Evolutionary conservation across 495 filamentous ascomycete genomes (phyloP).

Genomic region (Filosporella fistucella): DNA sequence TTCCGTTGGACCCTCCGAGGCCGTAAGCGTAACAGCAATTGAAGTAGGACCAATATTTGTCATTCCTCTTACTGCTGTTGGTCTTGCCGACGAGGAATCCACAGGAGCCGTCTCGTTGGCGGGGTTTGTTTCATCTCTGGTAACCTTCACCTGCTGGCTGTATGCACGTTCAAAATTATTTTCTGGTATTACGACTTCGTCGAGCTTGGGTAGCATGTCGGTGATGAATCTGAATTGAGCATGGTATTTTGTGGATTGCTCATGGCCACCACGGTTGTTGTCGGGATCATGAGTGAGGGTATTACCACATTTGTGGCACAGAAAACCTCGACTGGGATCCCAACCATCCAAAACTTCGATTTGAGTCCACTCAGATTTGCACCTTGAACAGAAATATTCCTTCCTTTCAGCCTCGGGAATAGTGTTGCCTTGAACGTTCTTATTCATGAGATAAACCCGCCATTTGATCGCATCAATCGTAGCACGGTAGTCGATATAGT

Average conservation of each 20-base stretch:
- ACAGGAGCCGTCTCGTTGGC: slow-evolving; percentile 46
- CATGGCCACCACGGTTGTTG: slow-evolving; percentile 65
- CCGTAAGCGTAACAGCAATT: slow-evolving; percentile 75
- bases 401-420: slow-evolving; percentile 80
- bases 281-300: slow-evolving; percentile 65
- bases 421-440: slow-evolving; percentile 75
- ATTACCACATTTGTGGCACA: slow-evolving; percentile 76
- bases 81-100: slow-evolving; percentile 37
- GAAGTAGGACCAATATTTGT: slow-evolving; percentile 61
- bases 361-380: slow-evolving; percentile 74
- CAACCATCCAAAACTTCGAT: slow-evolving; percentile 77
- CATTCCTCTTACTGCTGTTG: slow-evolving; percentile 68
- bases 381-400: slow-evolving; percentile 82
- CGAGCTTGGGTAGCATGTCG: slow-evolving; percentile 80
- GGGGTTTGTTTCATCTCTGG: slow-evolving; percentile 56
- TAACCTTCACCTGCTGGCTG: slow-evolving; percentile 51
- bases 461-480: slow-evolving; percentile 97
- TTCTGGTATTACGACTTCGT: slow-evolving; percentile 74
- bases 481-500: slow-evolving; percentile 91
- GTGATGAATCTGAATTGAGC: slow-evolving; percentile 81
- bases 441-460: slow-evolving; percentile 77
- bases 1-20: slow-evolving; percentile 66
- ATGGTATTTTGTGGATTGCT: slow-evolving; percentile 83
- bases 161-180: slow-evolving; percentile 82
- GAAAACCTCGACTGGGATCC: slow-evolving; percentile 61